A percentile compares a stretch with the other conserved stretches of the same genome.
Evolutionary conservation across 306 rosid genomes (phyloP).

Genomic region (Medicago truncatula): MtrunA17r5.0-ANR NC_053043.1:12306501-12307000

Average conservation of each 20-base stretch:
- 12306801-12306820: neutral
- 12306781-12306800: neutral
- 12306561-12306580: neutral
- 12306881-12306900: slow-evolving; percentile 4
- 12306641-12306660: neutral
- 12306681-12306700: neutral
- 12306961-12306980: neutral
- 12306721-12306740: neutral
- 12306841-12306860: slow-evolving; percentile 6
- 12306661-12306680: neutral
- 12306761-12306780: slow-evolving; percentile 9
- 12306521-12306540: slow-evolving; percentile 16
- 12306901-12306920: neutral
- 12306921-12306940: neutral
- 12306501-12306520: neutral
- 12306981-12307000: slow-evolving; percentile 7
- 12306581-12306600: neutral
- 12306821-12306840: neutral
- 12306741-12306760: slow-evolving; percentile 18
- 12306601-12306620: neutral
- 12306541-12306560: slow-evolving; percentile 1
- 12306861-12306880: neutral
- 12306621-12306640: neutral
- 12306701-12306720: neutral
- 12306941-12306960: neutral